phyloP scores from a whole-genome alignment of 1,284 basidiomycete genomes.

The Gomphus bonarii region DNA sequence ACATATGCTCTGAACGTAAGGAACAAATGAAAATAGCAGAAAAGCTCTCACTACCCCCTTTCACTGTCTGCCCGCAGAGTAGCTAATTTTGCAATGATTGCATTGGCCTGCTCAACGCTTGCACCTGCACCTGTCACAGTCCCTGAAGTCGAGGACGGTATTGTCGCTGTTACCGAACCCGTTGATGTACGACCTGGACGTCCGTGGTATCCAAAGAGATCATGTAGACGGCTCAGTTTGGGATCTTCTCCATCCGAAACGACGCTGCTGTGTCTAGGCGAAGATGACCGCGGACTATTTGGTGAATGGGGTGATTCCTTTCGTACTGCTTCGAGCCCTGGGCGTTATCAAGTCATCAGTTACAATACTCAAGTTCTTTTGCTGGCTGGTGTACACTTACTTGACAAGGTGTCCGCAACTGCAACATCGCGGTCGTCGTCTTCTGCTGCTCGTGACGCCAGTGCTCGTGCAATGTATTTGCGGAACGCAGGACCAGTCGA shows the following conservation, averaged over 20 bases:
- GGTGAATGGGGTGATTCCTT: constrained; percentile 17
- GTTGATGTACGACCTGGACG: constrained; percentile 3
- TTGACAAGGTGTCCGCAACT: constrained; percentile 67
- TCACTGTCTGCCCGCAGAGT: background rate
- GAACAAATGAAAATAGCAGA: background rate
- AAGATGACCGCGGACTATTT: constrained; percentile 13
- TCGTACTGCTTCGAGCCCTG: constrained; percentile 58
- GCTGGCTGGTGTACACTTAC: constrained; percentile 33
- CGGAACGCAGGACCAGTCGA: constrained; percentile 74
- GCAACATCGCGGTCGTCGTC: constrained; percentile 71
- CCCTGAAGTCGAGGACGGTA: background rate
- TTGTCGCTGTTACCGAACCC: constrained; percentile 2
- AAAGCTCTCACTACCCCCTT: background rate
- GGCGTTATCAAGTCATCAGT: background rate
- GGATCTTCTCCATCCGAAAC: constrained; percentile 10
- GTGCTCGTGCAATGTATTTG: constrained; percentile 75
- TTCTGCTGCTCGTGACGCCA: constrained; percentile 76
- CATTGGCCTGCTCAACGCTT: constrained; percentile 2
- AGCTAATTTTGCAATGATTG: background rate
- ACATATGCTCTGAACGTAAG: constrained; percentile 3
- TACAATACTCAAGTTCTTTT: background rate
- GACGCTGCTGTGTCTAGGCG: constrained; percentile 17
- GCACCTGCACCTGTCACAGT: background rate
- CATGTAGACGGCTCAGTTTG: constrained; percentile 8
- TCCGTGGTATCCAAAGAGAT: constrained; percentile 10